Conservation (phyloP, 345 rosid genomes). For the Aquilaria malaccensis region DNA sequence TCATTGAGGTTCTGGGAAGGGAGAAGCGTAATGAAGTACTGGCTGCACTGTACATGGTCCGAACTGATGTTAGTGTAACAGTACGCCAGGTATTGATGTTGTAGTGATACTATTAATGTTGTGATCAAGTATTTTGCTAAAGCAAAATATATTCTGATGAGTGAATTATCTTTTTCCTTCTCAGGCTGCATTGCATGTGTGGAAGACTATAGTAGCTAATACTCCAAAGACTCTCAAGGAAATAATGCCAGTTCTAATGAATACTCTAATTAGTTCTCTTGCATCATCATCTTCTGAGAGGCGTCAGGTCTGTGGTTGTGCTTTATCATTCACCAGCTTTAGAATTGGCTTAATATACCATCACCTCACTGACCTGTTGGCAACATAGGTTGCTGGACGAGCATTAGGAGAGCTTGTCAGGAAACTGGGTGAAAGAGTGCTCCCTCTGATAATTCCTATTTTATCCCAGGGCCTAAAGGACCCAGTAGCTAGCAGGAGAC, state of each 20-base stretch:
- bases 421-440: constrained; percentile 99
- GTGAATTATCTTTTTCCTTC: background rate
- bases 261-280: constrained; percentile 75
- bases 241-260: constrained; percentile 97
- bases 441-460: constrained; percentile 92
- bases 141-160: background rate
- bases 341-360: background rate
- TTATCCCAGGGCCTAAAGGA: constrained; percentile 73
- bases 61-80: constrained; percentile 88
- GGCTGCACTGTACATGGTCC: constrained; percentile 97
- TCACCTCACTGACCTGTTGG: background rate
- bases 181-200: constrained; percentile 94
- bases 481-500: constrained; percentile 82
- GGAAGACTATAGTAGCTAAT: constrained; percentile 98
- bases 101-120: no score
- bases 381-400: constrained; percentile 78
- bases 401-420: constrained; percentile 95
- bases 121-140: no score
- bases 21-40: constrained; percentile 94
- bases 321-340: background rate
- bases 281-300: constrained; percentile 95
- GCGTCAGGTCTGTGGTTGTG: constrained; percentile 62
- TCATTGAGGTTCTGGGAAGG: constrained; percentile 94
- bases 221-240: constrained; percentile 97
- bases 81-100: constrained; percentile 80